Evolutionary conservation across 805 yeast species (phyloP), one percentile per base, ranked within the genome.

Genomic region (Blastobotrys chiropterorum): DNA sequence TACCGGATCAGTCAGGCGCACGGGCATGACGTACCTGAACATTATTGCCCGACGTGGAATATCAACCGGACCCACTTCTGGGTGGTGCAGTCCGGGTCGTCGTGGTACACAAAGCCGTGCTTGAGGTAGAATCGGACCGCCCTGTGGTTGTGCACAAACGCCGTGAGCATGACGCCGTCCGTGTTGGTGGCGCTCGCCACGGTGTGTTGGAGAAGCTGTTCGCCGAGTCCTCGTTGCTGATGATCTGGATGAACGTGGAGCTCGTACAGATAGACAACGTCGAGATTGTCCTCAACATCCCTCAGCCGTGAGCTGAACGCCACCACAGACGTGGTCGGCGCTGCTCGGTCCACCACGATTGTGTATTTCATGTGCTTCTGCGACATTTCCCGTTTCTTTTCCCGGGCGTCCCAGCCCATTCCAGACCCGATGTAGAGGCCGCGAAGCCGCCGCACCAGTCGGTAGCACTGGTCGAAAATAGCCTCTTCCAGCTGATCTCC

Each of bases 201-300:
- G n/a, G n/a, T n/a, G n/a, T n/a, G 4, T 3, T 16, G 13, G 21
- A 42, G 45, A 3, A 64, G 50, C 15, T 21, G 19, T 15, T 30
- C 16, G 16, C 64, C 68, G 4, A 62, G 39, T 5, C 63, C 62
- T 44, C 48, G 46, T 15, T 65, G 59, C 26, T 46, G 55, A n/a
- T 13, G 20, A 14, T 31, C 40, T 7, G 49, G 42, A 5, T 40
- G 38, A 22, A 62, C 63, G 44, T 65, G 68, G 38, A 65, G 49
- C 53, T 65, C 68, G 47, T 62, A 65, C 21, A 65, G 51, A 46
- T 58, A 65, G 5, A 57, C 42, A n/a, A 53, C 52, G 21, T 50
- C 53, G 14, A 30, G 48, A 8, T 39, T 48, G 3, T 54, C 56
- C 15, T 59, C 51, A 5, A 15, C 47, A 40, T 62, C 62, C n/a